These are phyloP conservation scores for Corchorus capsularis DNA, from an alignment of 345 rosid species.

Conservation along the genomic window DNA sequence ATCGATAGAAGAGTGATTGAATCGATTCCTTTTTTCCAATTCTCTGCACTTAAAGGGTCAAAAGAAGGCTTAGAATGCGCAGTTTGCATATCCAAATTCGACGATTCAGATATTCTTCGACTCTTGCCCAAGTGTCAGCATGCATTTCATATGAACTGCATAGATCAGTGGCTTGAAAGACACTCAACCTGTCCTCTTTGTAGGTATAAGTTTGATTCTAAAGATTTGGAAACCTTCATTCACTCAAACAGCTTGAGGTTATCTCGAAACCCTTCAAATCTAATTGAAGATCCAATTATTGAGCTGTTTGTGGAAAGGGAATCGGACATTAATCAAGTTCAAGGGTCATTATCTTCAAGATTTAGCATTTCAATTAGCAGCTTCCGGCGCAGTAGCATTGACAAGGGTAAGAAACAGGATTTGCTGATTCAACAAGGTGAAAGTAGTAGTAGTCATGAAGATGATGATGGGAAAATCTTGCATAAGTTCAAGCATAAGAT, in stretches of 20 bases:
- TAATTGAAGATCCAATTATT: conserved; percentile 44
- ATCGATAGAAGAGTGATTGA: conserved; percentile 67
- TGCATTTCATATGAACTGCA: conserved; percentile 78
- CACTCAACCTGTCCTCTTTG: conserved; percentile 90
- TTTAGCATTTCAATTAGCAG: neutral
- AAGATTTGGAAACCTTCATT: conserved; percentile 43
- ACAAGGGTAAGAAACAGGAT: conserved; percentile 31
- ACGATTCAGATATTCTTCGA: conserved; percentile 65
- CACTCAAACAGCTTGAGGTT: conserved; percentile 58
- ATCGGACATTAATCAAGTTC: conserved; percentile 45
- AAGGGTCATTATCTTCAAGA: conserved; percentile 50
- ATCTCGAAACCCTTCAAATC: conserved; percentile 45
- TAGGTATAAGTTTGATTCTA: conserved; percentile 47
- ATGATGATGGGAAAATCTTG: conserved; percentile 25
- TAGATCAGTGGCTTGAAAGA: conserved; percentile 84
- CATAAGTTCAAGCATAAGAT: conserved; percentile 70
- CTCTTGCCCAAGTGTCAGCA: conserved; percentile 78
- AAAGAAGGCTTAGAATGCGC: conserved; percentile 81
- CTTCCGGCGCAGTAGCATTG: neutral
- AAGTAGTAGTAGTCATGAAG: conserved; percentile 18
- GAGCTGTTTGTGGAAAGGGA: conserved; percentile 68
- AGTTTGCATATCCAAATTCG: conserved; percentile 80
- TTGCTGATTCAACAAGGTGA: conserved; percentile 27
- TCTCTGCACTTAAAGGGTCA: conserved; percentile 73
- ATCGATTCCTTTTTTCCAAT: conserved; percentile 79